Percentiles rank a stretch among this genome's conserved stretches.
Conservation (phyloP, 176 grass and related monocot species). For the Lolium rigidum region DNA sequence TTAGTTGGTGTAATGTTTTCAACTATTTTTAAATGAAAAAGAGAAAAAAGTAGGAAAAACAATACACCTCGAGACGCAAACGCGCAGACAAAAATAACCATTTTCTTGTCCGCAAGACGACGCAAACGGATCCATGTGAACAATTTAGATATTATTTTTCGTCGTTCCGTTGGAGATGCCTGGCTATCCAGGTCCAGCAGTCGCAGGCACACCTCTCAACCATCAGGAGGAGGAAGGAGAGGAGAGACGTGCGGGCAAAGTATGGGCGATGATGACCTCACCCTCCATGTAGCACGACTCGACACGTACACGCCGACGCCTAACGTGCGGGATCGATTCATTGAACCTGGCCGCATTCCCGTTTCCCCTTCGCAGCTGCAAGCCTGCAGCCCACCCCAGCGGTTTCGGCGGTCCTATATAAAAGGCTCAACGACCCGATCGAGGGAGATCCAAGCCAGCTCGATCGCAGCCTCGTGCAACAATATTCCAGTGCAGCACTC, state of each 20-base stretch:
- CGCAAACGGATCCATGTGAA: no score
- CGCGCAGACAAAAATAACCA: no score
- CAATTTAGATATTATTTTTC: no score
- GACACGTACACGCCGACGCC: conserved; percentile 25
- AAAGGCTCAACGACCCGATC: neutral
- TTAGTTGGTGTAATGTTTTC: no score
- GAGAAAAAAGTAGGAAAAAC: no score
- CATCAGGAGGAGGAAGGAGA: neutral
- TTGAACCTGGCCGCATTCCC: conserved; percentile 49
- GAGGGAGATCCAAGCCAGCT: neutral
- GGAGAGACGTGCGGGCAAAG: neutral
- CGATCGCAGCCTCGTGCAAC: neutral
- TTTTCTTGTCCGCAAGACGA: no score
- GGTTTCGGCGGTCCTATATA: conserved; percentile 21
- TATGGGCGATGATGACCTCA: conserved; percentile 32
- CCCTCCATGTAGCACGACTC: neutral
- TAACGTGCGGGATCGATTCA: neutral
- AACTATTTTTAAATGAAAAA: no score
- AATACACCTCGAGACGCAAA: no score
- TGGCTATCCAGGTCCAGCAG: neutral
- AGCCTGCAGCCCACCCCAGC: neutral
- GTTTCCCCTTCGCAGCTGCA: neutral
- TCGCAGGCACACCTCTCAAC: neutral
- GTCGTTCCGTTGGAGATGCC: no score
- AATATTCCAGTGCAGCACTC: no score